Percentiles rank a stretch among this genome's conserved stretches.
These are phyloP conservation scores for Scenedesmus sp. DNA, from an alignment of 163 green algal species.

Conservation along the genomic window DNA sequence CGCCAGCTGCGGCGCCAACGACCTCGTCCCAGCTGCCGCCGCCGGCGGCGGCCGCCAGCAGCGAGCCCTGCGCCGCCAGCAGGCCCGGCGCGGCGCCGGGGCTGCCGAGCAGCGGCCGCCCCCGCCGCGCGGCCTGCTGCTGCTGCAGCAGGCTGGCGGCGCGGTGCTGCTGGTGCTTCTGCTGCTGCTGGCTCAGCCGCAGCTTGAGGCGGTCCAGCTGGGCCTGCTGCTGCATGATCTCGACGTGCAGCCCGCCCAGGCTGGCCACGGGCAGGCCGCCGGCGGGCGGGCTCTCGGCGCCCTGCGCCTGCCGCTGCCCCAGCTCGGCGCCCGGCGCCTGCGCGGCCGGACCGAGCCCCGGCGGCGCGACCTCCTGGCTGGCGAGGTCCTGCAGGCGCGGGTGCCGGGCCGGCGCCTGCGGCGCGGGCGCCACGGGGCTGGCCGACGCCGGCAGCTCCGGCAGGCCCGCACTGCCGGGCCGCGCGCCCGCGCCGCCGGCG, in stretches of 20 bases:
- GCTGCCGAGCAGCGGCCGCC: constrained; percentile 33
- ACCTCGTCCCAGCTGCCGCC: not conserved
- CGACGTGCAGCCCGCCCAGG: constrained; percentile 10
- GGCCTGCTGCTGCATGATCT: constrained; percentile 30
- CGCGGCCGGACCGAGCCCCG: not conserved
- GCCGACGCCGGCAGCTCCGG: not conserved
- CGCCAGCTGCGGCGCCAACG: not conserved
- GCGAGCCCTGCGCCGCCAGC: not conserved
- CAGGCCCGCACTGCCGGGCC: not conserved
- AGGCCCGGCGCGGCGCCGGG: not conserved
- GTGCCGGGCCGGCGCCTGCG: constrained; percentile 9
- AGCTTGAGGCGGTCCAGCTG: constrained; percentile 13
- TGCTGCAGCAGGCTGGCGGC: no score
- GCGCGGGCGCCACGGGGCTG: constrained; percentile 14
- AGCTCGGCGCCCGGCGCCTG: not conserved
- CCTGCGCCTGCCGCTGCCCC: constrained; percentile 8
- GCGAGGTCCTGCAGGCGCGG: not conserved
- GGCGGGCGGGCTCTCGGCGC: not conserved
- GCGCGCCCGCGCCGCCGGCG: not conserved
- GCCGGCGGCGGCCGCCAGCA: not conserved
- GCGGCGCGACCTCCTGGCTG: not conserved
- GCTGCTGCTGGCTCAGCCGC: constrained; percentile 32
- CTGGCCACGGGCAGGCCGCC: not conserved
- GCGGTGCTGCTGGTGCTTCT: constrained; percentile 25
- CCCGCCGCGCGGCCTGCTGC: not conserved